Evolutionary conservation across 2,329 filamentous ascomycete species (phyloP), one percentile per base, ranked within the genome.

Genomic region (Hypoxylon sp.): DNA sequence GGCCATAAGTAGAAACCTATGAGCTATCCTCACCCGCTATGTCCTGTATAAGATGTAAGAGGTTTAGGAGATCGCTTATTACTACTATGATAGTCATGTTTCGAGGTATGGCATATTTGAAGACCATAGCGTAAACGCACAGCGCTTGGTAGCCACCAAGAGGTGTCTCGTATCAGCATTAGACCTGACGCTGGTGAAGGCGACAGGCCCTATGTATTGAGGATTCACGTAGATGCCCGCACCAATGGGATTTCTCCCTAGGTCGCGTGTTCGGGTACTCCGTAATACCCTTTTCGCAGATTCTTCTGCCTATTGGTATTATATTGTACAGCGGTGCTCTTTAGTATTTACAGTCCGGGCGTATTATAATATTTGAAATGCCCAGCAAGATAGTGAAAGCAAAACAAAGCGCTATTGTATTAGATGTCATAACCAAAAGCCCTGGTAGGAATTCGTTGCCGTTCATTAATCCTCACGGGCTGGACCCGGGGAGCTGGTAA

Each of bases 401-500:
- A 20, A 15, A 4, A 10, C 19, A 44, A 44, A 20, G 11, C 17
- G n/a, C 26, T 50, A 17, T n/a, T n/a, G n/a, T 34, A 20, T 30
- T 34, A 13, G 15, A 24, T 7, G 26, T 49, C 11, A 15, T 15
- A 7, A 15, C 19, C 20, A 24, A 47, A 11, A 6, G 19, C n/a
- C 7, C n/a, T n/a, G 4, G 28, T 37, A 1, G 11, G 7, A 22
- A 10, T 51, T 51, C 26, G 4, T 20, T 26, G n/a, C n/a, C 43
- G 11, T 20, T 15, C 11, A 46, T 46, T 26, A 26, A 26, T 46
- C 28, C 32, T 51, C 56, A 37, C 39, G 26, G 1, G 26, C 22
- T 8, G 56, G 47, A 19, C 22, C 46, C 3, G 49, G 50, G 17
- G 57, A 55, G 26, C 50, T 60, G 34, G 57, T 60, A 19, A 60